These are phyloP conservation scores for Fusarium clavum DNA, from an alignment of 2,329 filamentous ascomycete species.

Conservation along the genomic window DNA sequence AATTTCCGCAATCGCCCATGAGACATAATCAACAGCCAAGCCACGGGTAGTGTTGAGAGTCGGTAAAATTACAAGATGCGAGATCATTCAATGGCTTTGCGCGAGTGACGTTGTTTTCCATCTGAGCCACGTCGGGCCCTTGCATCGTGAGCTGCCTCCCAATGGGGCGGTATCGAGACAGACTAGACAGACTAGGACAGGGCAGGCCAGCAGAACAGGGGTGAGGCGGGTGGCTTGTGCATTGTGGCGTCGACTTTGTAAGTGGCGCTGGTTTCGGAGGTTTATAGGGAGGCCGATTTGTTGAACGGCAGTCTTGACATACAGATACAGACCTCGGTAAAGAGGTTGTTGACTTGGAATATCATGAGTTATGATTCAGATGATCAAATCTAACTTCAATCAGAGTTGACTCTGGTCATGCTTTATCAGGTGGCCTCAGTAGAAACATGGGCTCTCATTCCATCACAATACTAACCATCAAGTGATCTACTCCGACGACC, in stretches of 20 bases:
- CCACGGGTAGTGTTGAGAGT: conserved; percentile 2
- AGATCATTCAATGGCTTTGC: conserved; percentile 31
- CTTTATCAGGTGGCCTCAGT: not conserved
- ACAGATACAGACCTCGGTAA: not conserved
- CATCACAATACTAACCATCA: not conserved
- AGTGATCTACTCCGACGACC: not conserved
- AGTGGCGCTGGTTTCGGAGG: conserved; percentile 21
- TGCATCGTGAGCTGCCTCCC: conserved; percentile 37
- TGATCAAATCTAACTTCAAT: not conserved
- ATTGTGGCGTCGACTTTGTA: conserved; percentile 18
- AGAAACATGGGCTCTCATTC: too few species aligned
- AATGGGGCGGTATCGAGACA: conserved; percentile 22
- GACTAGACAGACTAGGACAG: not conserved
- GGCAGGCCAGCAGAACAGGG: conserved; percentile 12
- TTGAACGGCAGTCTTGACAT: not conserved
- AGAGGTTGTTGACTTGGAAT: not conserved
- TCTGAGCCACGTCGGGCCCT: conserved; percentile 39
- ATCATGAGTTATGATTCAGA: not conserved
- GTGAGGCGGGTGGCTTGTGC: conserved; percentile 19
- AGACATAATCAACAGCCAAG: conserved; percentile 15
- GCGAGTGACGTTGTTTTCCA: conserved; percentile 30
- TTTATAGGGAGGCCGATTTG: not conserved
- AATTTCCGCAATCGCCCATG: not conserved
- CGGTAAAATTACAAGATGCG: conserved; percentile 19
- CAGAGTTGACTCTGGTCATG: not conserved